Evolutionary conservation across 2,329 filamentous ascomycete species (phyloP).

Genomic region (Parafenestella ontariensis): DNA sequence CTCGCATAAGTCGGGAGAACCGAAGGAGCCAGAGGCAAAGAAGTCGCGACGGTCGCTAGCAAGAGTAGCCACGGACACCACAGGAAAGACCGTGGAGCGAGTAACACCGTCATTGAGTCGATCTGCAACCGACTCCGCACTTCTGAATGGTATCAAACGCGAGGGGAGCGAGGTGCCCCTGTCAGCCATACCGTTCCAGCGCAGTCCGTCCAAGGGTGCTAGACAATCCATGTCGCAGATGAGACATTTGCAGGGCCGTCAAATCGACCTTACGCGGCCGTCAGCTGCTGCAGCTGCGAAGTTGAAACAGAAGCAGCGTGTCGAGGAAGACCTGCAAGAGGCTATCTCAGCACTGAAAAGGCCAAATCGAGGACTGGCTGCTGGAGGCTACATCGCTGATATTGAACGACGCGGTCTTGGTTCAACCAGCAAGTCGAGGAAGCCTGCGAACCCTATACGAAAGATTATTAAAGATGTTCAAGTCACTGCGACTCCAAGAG

Average conservation of each 20-base stretch:
- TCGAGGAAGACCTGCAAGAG: slow-evolving; percentile 74
- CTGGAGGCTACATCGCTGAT: slow-evolving; percentile 71
- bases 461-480: slow-evolving; percentile 45
- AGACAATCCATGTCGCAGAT: slow-evolving; percentile 50
- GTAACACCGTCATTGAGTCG: slow-evolving; percentile 69
- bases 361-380: slow-evolving; percentile 75
- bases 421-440: slow-evolving; percentile 34
- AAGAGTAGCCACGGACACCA: slow-evolving; percentile 66
- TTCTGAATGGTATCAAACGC: slow-evolving; percentile 68
- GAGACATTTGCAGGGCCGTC: slow-evolving; percentile 57
- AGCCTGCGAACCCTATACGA: slow-evolving; percentile 34
- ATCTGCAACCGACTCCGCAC: slow-evolving; percentile 69
- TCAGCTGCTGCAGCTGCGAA: slow-evolving; percentile 63
- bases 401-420: slow-evolving; percentile 63
- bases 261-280: slow-evolving; percentile 63
- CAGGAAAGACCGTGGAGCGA: slow-evolving; percentile 59
- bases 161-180: slow-evolving; percentile 69
- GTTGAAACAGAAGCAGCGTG: slow-evolving; percentile 68
- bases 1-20: slow-evolving; percentile 49
- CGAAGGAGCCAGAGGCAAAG: slow-evolving; percentile 49
- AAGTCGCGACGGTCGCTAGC: slow-evolving; percentile 63
- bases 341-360: slow-evolving; percentile 77
- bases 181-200: slow-evolving; percentile 57
- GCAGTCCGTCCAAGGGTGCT: slow-evolving; percentile 52
- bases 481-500: slow-evolving; percentile 54